Base-by-base conservation (phyloP, 306 rosid species). In the Sechiopsis laciniata region DNA sequence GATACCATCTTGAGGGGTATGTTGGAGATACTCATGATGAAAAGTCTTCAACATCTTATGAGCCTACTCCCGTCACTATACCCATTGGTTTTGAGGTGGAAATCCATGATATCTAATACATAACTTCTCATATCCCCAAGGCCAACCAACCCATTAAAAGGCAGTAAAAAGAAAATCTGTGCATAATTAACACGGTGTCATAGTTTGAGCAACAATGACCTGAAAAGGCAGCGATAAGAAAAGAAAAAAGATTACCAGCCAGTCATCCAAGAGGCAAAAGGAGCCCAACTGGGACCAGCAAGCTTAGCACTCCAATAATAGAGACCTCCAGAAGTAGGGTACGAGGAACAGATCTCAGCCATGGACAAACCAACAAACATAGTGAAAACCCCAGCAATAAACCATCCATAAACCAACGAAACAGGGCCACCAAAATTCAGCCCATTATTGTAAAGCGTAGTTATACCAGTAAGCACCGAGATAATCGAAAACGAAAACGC, bases 221-320 rank as follows among this genome's bases (percentile, higher is more conserved):
- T 19, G 16, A 21, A 53, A 46, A 58, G 16, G 20, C 15, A 22
- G 59, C 1, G 11, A 70, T 10, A 26, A 29, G 55, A 48, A 14
- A 64, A 37, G 13, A 14, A 14, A 11, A 74, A 54, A 8, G 74
- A 60, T 77, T 87, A 90, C 98, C 98, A 94, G 87, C 98, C 98
- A 82, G 98, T 91, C 32, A 90, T 82, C 98, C 98, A 94, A 32
- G 97, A 94, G 37, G 98, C 97, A 84, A 89, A 87, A 21, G 98
- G 97, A 3, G 98, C 96, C 98, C 98, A 94, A 2, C 29, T 20
- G 0, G 97, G 91, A 45, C 97, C 98, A 71, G 98, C 98, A 84
- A 94, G 97, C 79, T 86, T 94, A 20, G 98, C 98, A 57, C 98
- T 91, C 98, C 98, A 94, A 77, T 89, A 94, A 75, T 94, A 94